A percentile compares a stretch with the other conserved stretches of the same genome.
phyloP scores from a whole-genome alignment of 2,329 filamentous ascomycete genomes.

The Colletotrichum lentis region DNA sequence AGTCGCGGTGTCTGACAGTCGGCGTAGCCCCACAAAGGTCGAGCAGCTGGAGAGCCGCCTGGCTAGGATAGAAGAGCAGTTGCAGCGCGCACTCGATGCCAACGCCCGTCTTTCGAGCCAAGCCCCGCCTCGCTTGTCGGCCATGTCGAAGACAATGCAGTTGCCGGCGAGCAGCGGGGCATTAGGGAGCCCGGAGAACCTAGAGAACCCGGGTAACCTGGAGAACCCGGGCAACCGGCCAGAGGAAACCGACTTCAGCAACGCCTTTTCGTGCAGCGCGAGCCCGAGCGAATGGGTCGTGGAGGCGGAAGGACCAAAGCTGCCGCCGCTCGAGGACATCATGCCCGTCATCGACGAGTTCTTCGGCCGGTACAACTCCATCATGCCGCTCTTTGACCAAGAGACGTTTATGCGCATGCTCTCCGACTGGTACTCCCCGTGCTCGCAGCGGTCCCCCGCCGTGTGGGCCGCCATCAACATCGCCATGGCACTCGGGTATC shows the following conservation, averaged over 20 bases:
- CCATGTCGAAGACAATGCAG: neutral
- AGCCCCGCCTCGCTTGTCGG: neutral
- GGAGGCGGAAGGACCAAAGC: constrained; percentile 35
- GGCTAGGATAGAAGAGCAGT: constrained; percentile 46
- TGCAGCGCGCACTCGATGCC: constrained; percentile 45
- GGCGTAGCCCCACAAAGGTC: constrained; percentile 23
- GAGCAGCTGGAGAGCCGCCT: constrained; percentile 42
- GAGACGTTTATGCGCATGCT: constrained; percentile 49
- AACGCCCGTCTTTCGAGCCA: constrained; percentile 15
- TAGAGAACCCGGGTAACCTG: too few species aligned
- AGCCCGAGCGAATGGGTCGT: constrained; percentile 26
- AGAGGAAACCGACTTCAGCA: constrained; percentile 10
- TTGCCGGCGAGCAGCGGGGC: neutral
- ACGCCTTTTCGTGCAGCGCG: constrained; percentile 1
- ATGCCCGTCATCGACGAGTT: constrained; percentile 50
- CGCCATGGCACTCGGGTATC: constrained; percentile 50
- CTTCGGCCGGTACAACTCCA: constrained; percentile 48
- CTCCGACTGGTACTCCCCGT: constrained; percentile 46
- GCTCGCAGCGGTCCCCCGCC: constrained; percentile 30
- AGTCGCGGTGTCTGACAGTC: neutral
- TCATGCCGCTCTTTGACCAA: constrained; percentile 51
- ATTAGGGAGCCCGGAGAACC: too few species aligned
- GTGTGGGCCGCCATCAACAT: constrained; percentile 52
- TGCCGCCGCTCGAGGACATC: constrained; percentile 49
- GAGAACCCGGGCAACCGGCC: neutral